Evolutionary conservation across 192 early-diverging fungal genomes (phyloP).

Genomic region (Coemansia sp.): DNA sequence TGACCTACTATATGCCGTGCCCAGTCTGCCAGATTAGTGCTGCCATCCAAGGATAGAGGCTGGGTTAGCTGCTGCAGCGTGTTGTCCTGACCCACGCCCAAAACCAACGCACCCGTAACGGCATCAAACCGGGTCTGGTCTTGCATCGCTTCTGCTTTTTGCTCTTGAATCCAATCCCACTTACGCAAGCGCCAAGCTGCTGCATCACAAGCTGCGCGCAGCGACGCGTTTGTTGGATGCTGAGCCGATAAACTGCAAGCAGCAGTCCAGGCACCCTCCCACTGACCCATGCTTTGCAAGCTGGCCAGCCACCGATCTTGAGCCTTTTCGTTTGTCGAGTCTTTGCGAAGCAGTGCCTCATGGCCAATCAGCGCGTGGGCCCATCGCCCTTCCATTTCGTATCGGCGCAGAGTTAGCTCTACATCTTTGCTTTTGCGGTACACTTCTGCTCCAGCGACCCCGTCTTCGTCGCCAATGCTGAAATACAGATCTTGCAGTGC

Average conservation of each 20-base stretch:
- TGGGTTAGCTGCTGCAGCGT: slow-evolving; percentile 8
- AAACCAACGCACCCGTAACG: slow-evolving; percentile 25
- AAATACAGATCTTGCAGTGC: slow-evolving; percentile 47
- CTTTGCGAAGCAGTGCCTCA: slow-evolving; percentile 39
- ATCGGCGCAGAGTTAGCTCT: slow-evolving; percentile 30
- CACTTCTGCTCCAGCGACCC: slow-evolving; percentile 37
- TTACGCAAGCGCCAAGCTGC: slow-evolving; percentile 51
- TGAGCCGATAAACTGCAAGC: slow-evolving; percentile 26
- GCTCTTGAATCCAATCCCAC: slow-evolving; percentile 39
- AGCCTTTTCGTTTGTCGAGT: slow-evolving; percentile 28
- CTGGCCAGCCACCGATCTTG: slow-evolving; percentile 46
- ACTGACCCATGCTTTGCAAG: slow-evolving; percentile 53
- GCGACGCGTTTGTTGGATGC: neutral
- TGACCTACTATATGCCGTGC: slow-evolving; percentile 18
- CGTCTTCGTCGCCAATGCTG: slow-evolving; percentile 45
- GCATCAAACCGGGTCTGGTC: slow-evolving; percentile 25
- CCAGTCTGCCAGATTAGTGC: slow-evolving; percentile 16
- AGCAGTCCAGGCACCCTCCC: slow-evolving; percentile 51
- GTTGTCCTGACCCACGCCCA: slow-evolving; percentile 1
- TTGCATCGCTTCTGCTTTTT: neutral
- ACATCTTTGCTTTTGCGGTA: slow-evolving; percentile 34
- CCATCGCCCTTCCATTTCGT: slow-evolving; percentile 54
- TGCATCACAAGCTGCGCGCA: slow-evolving; percentile 38
- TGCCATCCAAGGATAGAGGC: neutral
- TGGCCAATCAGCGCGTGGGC: slow-evolving; percentile 51